Evolutionary conservation across 179 eudicot species (phyloP).

Genomic region (Beta lomatogona): DNA sequence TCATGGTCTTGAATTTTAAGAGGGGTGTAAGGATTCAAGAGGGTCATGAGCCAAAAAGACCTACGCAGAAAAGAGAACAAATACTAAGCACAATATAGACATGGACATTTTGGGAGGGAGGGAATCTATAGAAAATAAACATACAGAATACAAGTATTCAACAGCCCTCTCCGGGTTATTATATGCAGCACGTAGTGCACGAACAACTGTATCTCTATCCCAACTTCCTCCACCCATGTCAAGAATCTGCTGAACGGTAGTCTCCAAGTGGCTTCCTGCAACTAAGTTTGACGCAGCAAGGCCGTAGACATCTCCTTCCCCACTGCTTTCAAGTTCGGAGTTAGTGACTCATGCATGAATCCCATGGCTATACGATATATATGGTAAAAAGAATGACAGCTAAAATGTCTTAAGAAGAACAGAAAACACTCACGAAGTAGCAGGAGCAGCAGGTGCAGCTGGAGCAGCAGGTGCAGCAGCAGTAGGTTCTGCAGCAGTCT

Average conservation of each 20-base stretch:
- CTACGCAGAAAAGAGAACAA: no score
- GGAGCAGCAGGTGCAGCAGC: slow-evolving; percentile 42
- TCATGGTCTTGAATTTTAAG: neutral
- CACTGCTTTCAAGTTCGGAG: slow-evolving; percentile 34
- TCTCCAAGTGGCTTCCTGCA: slow-evolving; percentile 79
- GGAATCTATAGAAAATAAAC: slow-evolving; percentile 29
- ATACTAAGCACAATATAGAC: no score
- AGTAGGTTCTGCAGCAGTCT: slow-evolving; percentile 45
- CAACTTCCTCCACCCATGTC: slow-evolving; percentile 99
- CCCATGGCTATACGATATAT: neutral
- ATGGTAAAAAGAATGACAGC: neutral
- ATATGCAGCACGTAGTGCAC: slow-evolving; percentile 92
- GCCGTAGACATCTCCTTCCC: slow-evolving; percentile 72
- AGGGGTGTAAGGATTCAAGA: no score
- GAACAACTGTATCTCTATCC: slow-evolving; percentile 90
- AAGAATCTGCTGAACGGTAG: slow-evolving; percentile 82
- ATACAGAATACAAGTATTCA: slow-evolving; percentile 86
- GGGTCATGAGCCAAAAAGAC: no score
- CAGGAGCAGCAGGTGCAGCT: slow-evolving; percentile 47
- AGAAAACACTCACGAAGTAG: slow-evolving; percentile 58
- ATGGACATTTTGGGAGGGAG: neutral
- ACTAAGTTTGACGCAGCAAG: slow-evolving; percentile 95
- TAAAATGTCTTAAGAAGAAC: neutral
- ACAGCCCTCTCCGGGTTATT: slow-evolving; percentile 99
- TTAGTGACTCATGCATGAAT: neutral